Base-by-base conservation (phyloP, 2,329 filamentous ascomycete species). In the Colletotrichum trifolii region DNA sequence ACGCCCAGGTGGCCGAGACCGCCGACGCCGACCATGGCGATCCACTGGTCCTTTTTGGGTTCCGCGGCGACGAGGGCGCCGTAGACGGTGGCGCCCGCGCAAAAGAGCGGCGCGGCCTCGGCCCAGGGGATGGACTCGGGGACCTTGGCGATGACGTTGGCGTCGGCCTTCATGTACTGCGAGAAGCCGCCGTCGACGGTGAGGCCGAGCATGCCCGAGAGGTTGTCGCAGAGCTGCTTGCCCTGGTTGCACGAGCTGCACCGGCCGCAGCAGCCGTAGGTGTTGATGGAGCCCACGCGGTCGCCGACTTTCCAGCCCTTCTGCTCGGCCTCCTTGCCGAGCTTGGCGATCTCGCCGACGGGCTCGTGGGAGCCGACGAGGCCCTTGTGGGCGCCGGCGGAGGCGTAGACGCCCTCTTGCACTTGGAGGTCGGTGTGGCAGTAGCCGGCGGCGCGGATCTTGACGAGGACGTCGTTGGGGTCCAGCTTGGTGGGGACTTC, bases 311-410 rank as follows among this genome's bases (percentile, higher is more conserved):
- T 52, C 15, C 67, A 66, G 10, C 69, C 69, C 17, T 60, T 54
- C 42, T 49, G 57, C 40, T 46, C 52, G 5, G 64, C 68, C 43
- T 69, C 79, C 12, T 81, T 79, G 1, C 89, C 88, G 43, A 84
- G 75, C 69, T 88, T 84, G 39, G 85, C 81, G 13, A 91, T 82
- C 52, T 82, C 79, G 6, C 89, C 89, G 1, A 87, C 89, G 68
- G 89, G 89, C 71, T 91, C 89, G 72, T 91, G 89, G 2, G 62
- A 67, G 56, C 88, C 86, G n/a, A 73, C 67, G 5, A 67, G 55
- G 2, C 60, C 60, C 61, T 72, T 54, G 58, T 69, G 17, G 60
- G 71, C 62, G 40, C 72, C 54, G 40, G 72, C 25, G 59, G 72
- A 34, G 68, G 58, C 54, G 36, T 63, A 68, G 48, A 65, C 59